Conservation (phyloP, 495 filamentous ascomycete species). For the Acidiella bohemica region DNA sequence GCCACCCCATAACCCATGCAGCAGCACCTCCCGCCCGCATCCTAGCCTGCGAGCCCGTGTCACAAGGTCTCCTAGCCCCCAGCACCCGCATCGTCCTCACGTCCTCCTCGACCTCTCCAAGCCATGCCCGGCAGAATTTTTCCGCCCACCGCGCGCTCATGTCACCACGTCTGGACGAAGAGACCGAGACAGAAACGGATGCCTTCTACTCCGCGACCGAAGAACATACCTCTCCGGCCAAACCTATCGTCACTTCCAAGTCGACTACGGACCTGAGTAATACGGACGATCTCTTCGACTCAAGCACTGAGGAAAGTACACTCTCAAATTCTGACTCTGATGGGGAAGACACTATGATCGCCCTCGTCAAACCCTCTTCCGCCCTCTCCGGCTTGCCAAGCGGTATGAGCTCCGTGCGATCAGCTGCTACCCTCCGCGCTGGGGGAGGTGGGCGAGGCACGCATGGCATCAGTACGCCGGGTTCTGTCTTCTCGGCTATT, state of each 20-base stretch:
- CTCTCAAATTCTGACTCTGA: too few species aligned
- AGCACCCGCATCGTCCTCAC: slow-evolving; percentile 53
- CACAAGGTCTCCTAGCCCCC: slow-evolving; percentile 66
- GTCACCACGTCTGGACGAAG: slow-evolving; percentile 40
- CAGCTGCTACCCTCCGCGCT: slow-evolving; percentile 58
- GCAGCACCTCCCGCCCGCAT: slow-evolving; percentile 60
- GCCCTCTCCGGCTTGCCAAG: slow-evolving; percentile 53
- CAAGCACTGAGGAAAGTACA: slow-evolving; percentile 27
- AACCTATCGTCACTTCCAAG: slow-evolving; percentile 33
- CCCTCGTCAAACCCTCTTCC: slow-evolving; percentile 66
- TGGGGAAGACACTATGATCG: slow-evolving; percentile 43
- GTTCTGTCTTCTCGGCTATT: slow-evolving; percentile 72
- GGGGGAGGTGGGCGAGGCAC: slow-evolving; percentile 47
- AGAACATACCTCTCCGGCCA: slow-evolving; percentile 37
- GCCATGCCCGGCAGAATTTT: slow-evolving; percentile 32
- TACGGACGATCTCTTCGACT: slow-evolving; percentile 25
- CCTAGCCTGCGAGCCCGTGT: slow-evolving; percentile 57
- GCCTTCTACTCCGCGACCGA: slow-evolving; percentile 81
- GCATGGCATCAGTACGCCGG: slow-evolving; percentile 61
- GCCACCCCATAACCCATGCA: slow-evolving; percentile 82
- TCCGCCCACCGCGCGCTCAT: slow-evolving; percentile 32
- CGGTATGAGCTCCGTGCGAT: slow-evolving; percentile 57
- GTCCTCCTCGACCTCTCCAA: slow-evolving; percentile 27
- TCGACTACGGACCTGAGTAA: slow-evolving; percentile 41
- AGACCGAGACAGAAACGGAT: slow-evolving; percentile 67